Evolutionary conservation across 2,329 filamentous ascomycete genomes (phyloP), one percentile per base, ranked within the genome.

Genomic region (Colletotrichum lupini): DNA sequence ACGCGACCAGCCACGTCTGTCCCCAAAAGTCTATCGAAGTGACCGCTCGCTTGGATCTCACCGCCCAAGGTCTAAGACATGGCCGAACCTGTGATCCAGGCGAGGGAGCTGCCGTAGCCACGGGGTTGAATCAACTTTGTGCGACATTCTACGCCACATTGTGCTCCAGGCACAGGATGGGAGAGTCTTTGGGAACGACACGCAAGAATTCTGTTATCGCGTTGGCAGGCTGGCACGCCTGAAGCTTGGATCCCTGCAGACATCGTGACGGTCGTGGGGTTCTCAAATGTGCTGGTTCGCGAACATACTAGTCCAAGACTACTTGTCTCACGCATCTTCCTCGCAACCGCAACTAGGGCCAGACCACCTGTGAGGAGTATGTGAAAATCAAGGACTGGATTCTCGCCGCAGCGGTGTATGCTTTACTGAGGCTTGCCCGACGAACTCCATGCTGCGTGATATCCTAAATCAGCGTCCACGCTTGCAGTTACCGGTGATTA

Each of bases 11-110:
- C 70, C 67, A 72, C 53, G 12, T 19, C 30, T 24, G 55, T 35
- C 30, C 35, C 28, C 22, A 52, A 55, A 30, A 30, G 35, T 28
- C 12, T 19, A 42, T 24, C 30, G 12, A 56, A 42, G 66, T 69
- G 49, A 57, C 58, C 46, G 22, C 49, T 65, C 57, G 26, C 68
- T 68, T 57, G 61, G 57, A 68, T 72, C 58, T 72, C 66, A 58
- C 69, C 59, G 59, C 42, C 42, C 42, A 58, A 53, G 28, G 30
- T 35, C 32, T 70, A 55, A 70, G 70, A 73, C 67, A 73, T 12
- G 26, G 11, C 30, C 22, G 32, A 63, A 49, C 60, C 28, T 16
- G 5, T 7, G 46, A 35, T 53, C 49, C 4, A 42, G 26, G 19
- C 28, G 55, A 63, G 19, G 55, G 37, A 22, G 14, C 22, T 46